Base-by-base conservation (phyloP, 2,329 filamentous ascomycete species). In the Colletotrichum navitas region DNA sequence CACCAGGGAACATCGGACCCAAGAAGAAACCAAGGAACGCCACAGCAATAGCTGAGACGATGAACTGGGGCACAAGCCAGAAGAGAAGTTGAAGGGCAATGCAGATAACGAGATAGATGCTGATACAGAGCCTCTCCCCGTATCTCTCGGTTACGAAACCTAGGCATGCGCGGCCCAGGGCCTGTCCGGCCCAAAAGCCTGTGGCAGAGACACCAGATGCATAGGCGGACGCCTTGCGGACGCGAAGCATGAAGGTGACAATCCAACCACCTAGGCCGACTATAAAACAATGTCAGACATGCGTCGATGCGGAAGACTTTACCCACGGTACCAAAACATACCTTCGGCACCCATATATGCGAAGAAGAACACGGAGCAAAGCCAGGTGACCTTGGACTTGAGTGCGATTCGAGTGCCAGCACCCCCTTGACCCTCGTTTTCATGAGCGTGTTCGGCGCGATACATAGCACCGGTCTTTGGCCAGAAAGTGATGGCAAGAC, bases 101-200 rank as follows among this genome's bases (percentile, higher is more conserved):
- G 11, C 87, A 86, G 10, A 89, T 78, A 5, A 84, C 80, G 7
- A 94, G 85, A 79, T 94, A 94, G 29, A 85, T 80, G n/a, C 83
- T 78, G 24, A 90, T 81, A 63, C 88, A 86, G 3, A 86, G 76
- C 60, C 90, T 89, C 78, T 94, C 93, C 0, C 92, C 92, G 18
- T 90, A 84, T 1, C 85, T 81, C 6, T 91, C 89, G 0, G 92
- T 94, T 0, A 94, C 86, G 73, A 94, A 94, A 0, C 92, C 91
- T 5, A 94, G 81, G 0, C 87, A 78, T 0, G 94, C 83, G 1
- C 93, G 85, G 0, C 93, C 93, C 0, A 92, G 80, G 0, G 92
- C 93, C 76, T 94, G 88, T 0, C 93, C 93, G n/a, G 92, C 87
- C 93, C 93, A 95, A 80, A 94, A 95, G 0, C 92, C 93, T 0